Percentiles rank a stretch among this genome's conserved stretches.
phyloP scores from a whole-genome alignment of 2,329 filamentous ascomycete genomes.

The Amauroascus verrucosus region DNA sequence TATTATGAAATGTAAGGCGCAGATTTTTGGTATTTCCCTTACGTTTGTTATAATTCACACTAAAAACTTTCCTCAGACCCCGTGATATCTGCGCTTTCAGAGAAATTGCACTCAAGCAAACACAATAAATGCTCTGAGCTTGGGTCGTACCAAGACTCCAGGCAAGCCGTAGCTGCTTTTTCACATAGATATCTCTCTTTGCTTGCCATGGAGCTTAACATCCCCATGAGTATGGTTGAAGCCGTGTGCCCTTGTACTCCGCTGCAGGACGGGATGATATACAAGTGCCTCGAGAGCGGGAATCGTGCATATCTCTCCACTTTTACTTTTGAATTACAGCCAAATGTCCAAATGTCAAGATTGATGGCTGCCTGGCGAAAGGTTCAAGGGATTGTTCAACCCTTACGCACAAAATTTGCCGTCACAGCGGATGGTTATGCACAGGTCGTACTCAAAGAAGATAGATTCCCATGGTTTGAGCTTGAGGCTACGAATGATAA shows the following conservation, averaged over 20 bases:
- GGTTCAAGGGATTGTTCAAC: constrained; percentile 45
- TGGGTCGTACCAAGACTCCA: constrained; percentile 38
- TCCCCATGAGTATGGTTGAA: constrained; percentile 51
- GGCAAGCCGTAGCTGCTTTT: constrained; percentile 54
- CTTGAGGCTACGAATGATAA: constrained; percentile 22
- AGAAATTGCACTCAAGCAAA: constrained; percentile 18
- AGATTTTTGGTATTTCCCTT: constrained; percentile 21
- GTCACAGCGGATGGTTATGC: constrained; percentile 64
- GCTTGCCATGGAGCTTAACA: constrained; percentile 44
- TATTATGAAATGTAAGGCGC: constrained; percentile 50
- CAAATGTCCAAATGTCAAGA: constrained; percentile 35
- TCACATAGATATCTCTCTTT: constrained; percentile 49
- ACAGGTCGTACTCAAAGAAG: constrained; percentile 53
- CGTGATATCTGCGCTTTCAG: constrained; percentile 33
- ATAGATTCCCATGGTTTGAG: constrained; percentile 38
- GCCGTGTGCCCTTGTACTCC: constrained; percentile 73
- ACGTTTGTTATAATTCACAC: constrained; percentile 39
- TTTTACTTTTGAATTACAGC: constrained; percentile 52
- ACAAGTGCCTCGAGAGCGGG: constrained; percentile 51
- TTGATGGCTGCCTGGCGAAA: constrained; percentile 51
- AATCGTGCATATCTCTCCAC: constrained; percentile 63
- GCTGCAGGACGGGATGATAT: constrained; percentile 77
- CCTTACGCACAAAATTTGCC: constrained; percentile 64
- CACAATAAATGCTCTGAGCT: constrained; percentile 7
- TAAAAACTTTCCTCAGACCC: constrained; percentile 21